Evolutionary conservation across 1,139 yeast species (phyloP), one percentile per base, ranked within the genome.

Genomic region (Suhomyces ambrosiae): DNA sequence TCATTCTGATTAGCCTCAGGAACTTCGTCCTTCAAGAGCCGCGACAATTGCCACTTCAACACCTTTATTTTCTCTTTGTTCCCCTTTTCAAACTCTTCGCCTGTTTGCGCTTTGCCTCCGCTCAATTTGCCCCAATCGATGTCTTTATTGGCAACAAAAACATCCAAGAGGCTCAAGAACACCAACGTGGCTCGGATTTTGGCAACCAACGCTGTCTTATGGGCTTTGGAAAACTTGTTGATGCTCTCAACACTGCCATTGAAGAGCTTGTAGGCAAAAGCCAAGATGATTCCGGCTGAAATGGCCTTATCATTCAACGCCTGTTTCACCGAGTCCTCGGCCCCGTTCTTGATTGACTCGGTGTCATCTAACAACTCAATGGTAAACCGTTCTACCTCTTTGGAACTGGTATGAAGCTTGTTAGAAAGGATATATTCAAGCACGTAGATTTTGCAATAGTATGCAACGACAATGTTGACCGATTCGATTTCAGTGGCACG

Each of bases 231-330:
- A 32, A 61, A 61, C 13, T 49, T 42, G 33, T 49, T 44, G 31
- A 71, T 53, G 18, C 55, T 60, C 29, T 56, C 58, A 16, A 71
- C 54, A 40, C 73, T 60, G 17, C 72, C 68, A 37, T 77, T 80
- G 58, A 83, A 83, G 24, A 88, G 69, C 43, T 73, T 71, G 52
- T 76, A 71, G 3, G 82, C 76, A 60, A 88, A 87, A 34, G 71
- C 68, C 48, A 79, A 69, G 3, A 85, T 80, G 28, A 82, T 73
- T 9, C 77, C 75, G 38, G 76, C 63, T 4, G 88, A 77, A 11
- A 79, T 63, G 11, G 71, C 74, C 46, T 77, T 79, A 48, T 83
- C 86, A 22, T 60, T 63, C 33, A 86, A 64, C 5, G 84, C 71
- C 15, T 65, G 68, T 13, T 44, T 48, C 13, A 68, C 44, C 1